phyloP scores from a whole-genome alignment of 179 eudicot genomes.

The Silene noctiflora region DNA sequence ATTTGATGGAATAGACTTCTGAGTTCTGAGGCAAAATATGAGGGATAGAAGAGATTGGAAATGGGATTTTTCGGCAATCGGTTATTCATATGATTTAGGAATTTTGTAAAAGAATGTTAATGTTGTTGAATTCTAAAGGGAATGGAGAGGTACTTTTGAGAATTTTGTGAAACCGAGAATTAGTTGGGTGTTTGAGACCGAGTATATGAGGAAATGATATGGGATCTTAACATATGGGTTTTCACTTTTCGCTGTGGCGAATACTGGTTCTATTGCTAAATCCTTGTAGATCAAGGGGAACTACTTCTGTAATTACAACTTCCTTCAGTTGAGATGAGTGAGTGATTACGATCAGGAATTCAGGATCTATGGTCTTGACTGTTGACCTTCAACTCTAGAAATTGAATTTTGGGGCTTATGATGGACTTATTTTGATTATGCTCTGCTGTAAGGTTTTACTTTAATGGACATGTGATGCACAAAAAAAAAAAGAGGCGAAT shows the following conservation, averaged over 20 bases:
- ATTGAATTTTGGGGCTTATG: background rate
- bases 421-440: background rate
- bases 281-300: background rate
- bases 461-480: background rate
- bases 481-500: background rate
- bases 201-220: background rate
- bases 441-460: background rate
- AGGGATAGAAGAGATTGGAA: background rate
- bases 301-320: background rate
- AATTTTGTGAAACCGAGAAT: background rate
- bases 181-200: background rate
- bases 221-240: background rate
- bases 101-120: background rate
- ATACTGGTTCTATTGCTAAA: background rate
- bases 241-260: background rate
- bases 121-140: background rate
- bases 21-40: background rate
- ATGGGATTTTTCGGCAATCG: background rate
- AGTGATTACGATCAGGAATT: background rate
- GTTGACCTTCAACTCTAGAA: background rate
- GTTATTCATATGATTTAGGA: background rate
- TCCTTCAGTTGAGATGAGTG: background rate
- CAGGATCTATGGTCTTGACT: background rate
- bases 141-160: background rate
- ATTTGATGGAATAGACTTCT: too few relatives aligned